These are phyloP conservation scores for Hymenoscyphus salicellus DNA, from an alignment of 2,329 filamentous ascomycete genomes.

Conservation along the genomic window DNA sequence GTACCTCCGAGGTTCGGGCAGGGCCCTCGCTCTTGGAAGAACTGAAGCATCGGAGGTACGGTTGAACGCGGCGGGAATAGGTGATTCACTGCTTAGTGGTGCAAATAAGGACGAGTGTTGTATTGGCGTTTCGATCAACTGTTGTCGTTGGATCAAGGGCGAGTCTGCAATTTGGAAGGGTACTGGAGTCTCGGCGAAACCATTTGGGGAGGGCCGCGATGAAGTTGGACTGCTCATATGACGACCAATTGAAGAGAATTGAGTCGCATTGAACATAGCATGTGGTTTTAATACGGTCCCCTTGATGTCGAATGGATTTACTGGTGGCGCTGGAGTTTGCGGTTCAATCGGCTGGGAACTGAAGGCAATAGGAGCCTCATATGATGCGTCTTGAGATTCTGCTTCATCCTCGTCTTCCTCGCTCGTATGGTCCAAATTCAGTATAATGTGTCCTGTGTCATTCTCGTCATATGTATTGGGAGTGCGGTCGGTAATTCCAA, in stretches of 20 bases:
- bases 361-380: constrained; percentile 5
- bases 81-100: constrained; percentile 14
- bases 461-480: constrained; percentile 30
- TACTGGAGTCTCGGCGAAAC: constrained; percentile 19
- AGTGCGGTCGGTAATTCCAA: constrained; percentile 8
- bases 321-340: constrained; percentile 30
- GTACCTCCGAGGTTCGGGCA: constrained; percentile 27
- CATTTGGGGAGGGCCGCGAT: constrained; percentile 33
- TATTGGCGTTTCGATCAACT: constrained; percentile 13
- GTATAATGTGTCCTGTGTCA: constrained; percentile 29
- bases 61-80: background rate
- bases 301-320: constrained; percentile 34
- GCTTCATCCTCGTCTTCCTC: constrained; percentile 13
- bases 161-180: constrained; percentile 14
- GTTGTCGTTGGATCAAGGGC: constrained; percentile 17
- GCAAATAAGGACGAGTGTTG: constrained; percentile 17
- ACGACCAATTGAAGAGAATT: constrained; percentile 31
- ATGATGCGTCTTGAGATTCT: constrained; percentile 28
- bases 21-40: constrained; percentile 2
- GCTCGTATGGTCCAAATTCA: constrained; percentile 18
- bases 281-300: constrained; percentile 31
- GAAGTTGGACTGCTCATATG: constrained; percentile 29
- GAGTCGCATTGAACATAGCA: constrained; percentile 35
- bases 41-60: background rate
- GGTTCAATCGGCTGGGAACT: background rate